Base-by-base conservation (phyloP, 768 basidiomycete genomes). In the Amanita inopinata region DNA sequence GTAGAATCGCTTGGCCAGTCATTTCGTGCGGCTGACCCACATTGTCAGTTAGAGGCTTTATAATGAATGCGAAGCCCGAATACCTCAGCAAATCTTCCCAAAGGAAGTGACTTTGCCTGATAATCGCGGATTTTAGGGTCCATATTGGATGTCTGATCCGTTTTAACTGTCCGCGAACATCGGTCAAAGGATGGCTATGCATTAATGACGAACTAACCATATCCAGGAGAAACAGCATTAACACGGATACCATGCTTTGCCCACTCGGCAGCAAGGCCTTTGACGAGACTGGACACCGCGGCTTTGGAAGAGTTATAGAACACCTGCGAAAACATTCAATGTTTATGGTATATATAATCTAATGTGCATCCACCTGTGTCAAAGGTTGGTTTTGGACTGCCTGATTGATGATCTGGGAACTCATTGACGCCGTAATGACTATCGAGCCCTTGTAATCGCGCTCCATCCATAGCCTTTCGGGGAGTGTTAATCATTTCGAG, bases 231-330 rank as follows among this genome's bases (percentile, higher is more conserved):
- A 14, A 83, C 46, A 0, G 72, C 65, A 53, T 83, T 83, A 1
- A 78, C 76, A 5, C 76, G 63, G 35, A 83, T 80, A 4, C 53
- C 56, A 38, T 65, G 47, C 17, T 56, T 49, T 0, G 74, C 73
- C 78, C 80, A 82, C 54, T 83, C 80, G 0, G 75, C 68, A 2
- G 80, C 80, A 4, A 82, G 63, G 1, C 70, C 74, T 48, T 71
- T 78, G 1, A 64, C 56, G n/a, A n/a, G n/a, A n/a, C n/a, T n/a
- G 24, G 38, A 39, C 7, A 42, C 40, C 6, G 40, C 80, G 0
- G 73, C 79, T 58, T 82, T 83, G 33, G 79, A 81, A 0, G 79
- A 78, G 52, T 82, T 82, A 54, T 81, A 81, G 51, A 67, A 68
- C 5, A 64, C 62, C 63, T n/a, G n/a, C n/a, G n/a, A n/a, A n/a